These are phyloP conservation scores for Botryotinia convoluta DNA, from an alignment of 2,329 filamentous ascomycete species.

Conservation along the genomic window DNA sequence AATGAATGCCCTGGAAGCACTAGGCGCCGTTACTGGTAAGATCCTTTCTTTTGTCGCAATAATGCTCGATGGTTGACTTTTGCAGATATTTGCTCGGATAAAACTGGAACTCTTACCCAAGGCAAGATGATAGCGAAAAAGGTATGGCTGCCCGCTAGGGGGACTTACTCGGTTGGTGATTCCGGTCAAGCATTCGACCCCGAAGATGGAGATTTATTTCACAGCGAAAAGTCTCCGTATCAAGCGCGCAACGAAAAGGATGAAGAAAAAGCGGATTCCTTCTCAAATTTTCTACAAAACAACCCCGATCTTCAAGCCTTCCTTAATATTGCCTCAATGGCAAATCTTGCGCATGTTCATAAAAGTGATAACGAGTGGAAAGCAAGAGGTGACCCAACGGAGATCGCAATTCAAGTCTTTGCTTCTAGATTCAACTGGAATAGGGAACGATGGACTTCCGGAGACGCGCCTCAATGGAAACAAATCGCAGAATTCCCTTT, in stretches of 20 bases:
- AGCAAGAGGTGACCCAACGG: constrained; percentile 65
- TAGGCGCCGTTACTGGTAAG: constrained; percentile 56
- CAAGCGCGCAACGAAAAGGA: not conserved
- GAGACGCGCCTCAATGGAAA: constrained; percentile 51
- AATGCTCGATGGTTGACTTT: constrained; percentile 42
- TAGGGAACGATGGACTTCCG: constrained; percentile 50
- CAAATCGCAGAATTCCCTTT: constrained; percentile 69
- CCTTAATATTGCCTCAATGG: constrained; percentile 61
- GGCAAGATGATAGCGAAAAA: constrained; percentile 50
- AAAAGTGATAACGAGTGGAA: constrained; percentile 55
- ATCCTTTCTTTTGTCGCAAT: constrained; percentile 28
- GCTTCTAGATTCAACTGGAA: constrained; percentile 66
- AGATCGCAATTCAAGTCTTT: constrained; percentile 74
- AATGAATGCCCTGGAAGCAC: constrained; percentile 53
- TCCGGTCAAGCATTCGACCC: constrained; percentile 53
- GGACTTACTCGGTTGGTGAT: constrained; percentile 51
- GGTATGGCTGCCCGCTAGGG: constrained; percentile 52
- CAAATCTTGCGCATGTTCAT: constrained; percentile 63
- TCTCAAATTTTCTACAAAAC: constrained; percentile 42
- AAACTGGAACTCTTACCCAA: constrained; percentile 67
- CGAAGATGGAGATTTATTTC: constrained; percentile 44
- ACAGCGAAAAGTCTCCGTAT: constrained; percentile 37
- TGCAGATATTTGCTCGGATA: constrained; percentile 65
- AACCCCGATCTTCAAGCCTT: constrained; percentile 52
- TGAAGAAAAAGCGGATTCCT: constrained; percentile 5